A percentile compares a stretch with the other conserved stretches of the same genome.
Conservation (phyloP, 345 rosid genomes). For the Brassica incana region DNA sequence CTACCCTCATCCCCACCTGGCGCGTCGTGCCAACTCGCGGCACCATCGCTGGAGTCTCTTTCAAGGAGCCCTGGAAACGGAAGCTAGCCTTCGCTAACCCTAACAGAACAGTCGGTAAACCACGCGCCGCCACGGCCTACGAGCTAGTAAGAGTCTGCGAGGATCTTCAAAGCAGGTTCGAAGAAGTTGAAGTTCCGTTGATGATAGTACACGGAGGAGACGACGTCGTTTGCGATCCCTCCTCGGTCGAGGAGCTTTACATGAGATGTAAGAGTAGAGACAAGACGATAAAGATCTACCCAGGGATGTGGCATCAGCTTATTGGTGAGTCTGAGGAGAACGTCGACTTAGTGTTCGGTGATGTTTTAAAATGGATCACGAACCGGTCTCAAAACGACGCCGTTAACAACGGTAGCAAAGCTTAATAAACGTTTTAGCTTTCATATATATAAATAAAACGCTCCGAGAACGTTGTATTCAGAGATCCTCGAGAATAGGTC, state of each 20-base stretch:
- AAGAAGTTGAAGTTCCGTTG: conserved; percentile 76
- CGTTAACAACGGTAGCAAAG: neutral
- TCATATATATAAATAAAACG: neutral
- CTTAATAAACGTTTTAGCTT: conserved; percentile 1
- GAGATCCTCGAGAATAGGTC: conserved; percentile 37
- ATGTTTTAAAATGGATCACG: conserved; percentile 69
- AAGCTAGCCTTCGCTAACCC: conserved; percentile 70
- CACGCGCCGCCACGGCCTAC: conserved; percentile 85
- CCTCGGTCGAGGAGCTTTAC: conserved; percentile 68
- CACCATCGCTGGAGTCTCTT: conserved; percentile 59
- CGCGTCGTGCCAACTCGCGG: conserved; percentile 89
- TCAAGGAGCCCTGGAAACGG: conserved; percentile 83
- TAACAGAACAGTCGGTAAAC: conserved; percentile 53
- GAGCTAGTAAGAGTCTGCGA: conserved; percentile 72
- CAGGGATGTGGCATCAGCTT: conserved; percentile 91
- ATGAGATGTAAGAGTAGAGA: conserved; percentile 65
- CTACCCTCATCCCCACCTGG: conserved; percentile 83
- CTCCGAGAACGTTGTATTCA: neutral
- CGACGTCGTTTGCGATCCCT: conserved; percentile 78
- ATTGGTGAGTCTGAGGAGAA: conserved; percentile 75
- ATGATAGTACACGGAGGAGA: conserved; percentile 78
- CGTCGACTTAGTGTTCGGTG: conserved; percentile 71
- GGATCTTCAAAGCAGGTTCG: conserved; percentile 76
- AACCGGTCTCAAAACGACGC: conserved; percentile 42
- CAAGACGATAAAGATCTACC: conserved; percentile 69